A percentile compares a stretch with the other conserved stretches of the same genome.
Conservation (phyloP, 176 grass and related monocot genomes). For the Lolium multiflorum region DNA sequence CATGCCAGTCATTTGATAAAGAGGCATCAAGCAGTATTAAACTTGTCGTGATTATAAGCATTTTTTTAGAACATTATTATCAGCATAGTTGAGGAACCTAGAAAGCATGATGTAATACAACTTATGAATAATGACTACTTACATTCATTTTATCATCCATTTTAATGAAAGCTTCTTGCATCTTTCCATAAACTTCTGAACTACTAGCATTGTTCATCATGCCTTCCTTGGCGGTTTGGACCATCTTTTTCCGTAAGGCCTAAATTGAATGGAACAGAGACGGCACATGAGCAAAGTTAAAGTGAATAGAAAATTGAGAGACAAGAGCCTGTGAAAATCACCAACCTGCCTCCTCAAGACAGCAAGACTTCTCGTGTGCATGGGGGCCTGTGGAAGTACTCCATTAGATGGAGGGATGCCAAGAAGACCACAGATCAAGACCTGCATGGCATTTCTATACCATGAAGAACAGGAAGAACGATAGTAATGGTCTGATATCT, state of each 20-base stretch:
- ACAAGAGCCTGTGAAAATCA: not conserved
- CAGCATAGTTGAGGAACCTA: not conserved
- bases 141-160: conserved; percentile 65
- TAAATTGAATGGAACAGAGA: conserved; percentile 43
- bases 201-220: conserved; percentile 68
- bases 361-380: conserved; percentile 91
- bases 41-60: not conserved
- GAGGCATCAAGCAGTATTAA: conserved; percentile 27
- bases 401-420: conserved; percentile 90
- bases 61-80: not conserved
- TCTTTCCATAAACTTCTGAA: conserved; percentile 82
- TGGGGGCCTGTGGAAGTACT: conserved; percentile 88
- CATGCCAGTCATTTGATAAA: not conserved
- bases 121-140: conserved; percentile 35
- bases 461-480: conserved; percentile 27
- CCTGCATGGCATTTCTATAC: conserved; percentile 50
- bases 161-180: conserved; percentile 77
- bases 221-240: conserved; percentile 73
- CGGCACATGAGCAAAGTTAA: conserved; percentile 24
- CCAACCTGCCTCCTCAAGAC: conserved; percentile 80
- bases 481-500: not conserved
- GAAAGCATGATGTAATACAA: not conserved
- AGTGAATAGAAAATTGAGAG: conserved; percentile 8
- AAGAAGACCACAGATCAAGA: conserved; percentile 82
- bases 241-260: conserved; percentile 81